Evolutionary conservation across 345 rosid genomes (phyloP).

Genomic region (Dovyalis caffra): DNA sequence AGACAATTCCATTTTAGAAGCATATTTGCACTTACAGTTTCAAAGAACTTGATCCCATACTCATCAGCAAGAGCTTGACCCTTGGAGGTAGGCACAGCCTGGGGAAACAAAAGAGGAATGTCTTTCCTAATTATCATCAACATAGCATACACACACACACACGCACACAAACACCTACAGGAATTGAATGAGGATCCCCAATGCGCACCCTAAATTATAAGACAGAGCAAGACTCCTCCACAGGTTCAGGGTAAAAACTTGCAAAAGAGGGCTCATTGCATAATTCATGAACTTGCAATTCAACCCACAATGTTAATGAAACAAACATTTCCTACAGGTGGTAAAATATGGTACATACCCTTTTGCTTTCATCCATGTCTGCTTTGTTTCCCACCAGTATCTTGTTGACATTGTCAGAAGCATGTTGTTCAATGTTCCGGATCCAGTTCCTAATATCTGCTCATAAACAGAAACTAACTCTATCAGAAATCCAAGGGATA

Average conservation of each 20-base stretch:
- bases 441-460: slow-evolving; percentile 95
- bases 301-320: neutral
- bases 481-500: slow-evolving; percentile 12
- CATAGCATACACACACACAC: neutral
- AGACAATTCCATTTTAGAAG: neutral
- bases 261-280: neutral
- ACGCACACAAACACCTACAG: neutral
- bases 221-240: neutral
- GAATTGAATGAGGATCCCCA: neutral
- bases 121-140: neutral
- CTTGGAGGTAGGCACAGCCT: slow-evolving; percentile 93
- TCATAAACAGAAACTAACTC: slow-evolving; percentile 22
- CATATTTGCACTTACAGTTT: slow-evolving; percentile 60
- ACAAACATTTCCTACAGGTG: neutral
- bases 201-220: neutral
- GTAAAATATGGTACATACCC: slow-evolving; percentile 39
- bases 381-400: slow-evolving; percentile 94
- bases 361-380: slow-evolving; percentile 97
- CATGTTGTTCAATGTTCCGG: slow-evolving; percentile 94
- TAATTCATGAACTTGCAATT: neutral
- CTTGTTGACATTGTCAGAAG: slow-evolving; percentile 93
- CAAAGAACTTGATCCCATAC: slow-evolving; percentile 91
- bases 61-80: slow-evolving; percentile 99
- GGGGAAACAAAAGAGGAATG: slow-evolving; percentile 7
- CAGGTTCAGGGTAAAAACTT: neutral